phyloP scores from a whole-genome alignment of 805 yeast species.

The Lipomyces starkeyi region DNA sequence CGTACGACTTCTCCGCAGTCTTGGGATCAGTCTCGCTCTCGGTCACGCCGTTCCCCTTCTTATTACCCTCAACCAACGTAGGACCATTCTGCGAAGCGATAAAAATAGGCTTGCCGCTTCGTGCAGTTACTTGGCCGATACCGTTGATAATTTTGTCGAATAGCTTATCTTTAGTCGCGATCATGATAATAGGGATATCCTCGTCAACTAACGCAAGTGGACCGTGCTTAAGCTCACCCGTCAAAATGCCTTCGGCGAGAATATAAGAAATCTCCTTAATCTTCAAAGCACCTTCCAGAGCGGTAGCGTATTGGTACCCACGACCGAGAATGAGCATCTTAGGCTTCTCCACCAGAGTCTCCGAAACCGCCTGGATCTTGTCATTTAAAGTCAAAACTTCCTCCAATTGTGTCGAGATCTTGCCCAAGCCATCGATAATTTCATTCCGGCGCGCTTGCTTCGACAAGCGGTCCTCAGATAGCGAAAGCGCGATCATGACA shows the following conservation, averaged over 20 bases:
- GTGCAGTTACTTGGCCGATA: constrained; percentile 93
- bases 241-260: constrained; percentile 99
- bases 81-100: constrained; percentile 56
- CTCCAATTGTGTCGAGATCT: constrained; percentile 84
- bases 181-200: constrained; percentile 88
- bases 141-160: constrained; percentile 96
- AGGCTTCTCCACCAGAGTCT: constrained; percentile 72
- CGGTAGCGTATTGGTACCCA: constrained; percentile 97
- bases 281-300: constrained; percentile 97
- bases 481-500: constrained; percentile 94
- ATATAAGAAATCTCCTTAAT: constrained; percentile 97
- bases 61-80: not conserved
- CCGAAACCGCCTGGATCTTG: constrained; percentile 76
- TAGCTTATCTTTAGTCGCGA: constrained; percentile 94
- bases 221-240: constrained; percentile 99
- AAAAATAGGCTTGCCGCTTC: constrained; percentile 95
- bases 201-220: constrained; percentile 96
- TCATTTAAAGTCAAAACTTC: constrained; percentile 75
- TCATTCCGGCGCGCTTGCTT: constrained; percentile 75
- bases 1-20: constrained; percentile 43
- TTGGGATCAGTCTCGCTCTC: constrained; percentile 64
- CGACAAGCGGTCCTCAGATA: constrained; percentile 89
- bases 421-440: constrained; percentile 82
- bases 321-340: constrained; percentile 92
- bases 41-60: constrained; percentile 47